Evolutionary conservation across 441 rosid genomes (phyloP).

Genomic region (Corymbia calophylla): DNA sequence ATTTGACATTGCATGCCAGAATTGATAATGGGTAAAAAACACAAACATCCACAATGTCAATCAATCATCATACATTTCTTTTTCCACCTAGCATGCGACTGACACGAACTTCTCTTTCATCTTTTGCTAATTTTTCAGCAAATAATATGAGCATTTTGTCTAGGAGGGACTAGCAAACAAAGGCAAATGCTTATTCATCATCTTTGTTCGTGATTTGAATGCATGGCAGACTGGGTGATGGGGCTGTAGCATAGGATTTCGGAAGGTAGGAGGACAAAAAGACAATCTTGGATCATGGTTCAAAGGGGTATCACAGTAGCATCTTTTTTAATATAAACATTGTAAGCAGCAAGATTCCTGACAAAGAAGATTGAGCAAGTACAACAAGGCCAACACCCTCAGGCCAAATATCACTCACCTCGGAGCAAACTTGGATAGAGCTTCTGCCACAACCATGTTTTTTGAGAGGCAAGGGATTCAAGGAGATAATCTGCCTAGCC

Average conservation of each 20-base stretch:
- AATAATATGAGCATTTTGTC: background rate
- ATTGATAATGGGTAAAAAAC: background rate
- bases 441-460: slow-evolving; percentile 97
- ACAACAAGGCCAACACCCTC: background rate
- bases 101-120: background rate
- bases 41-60: background rate
- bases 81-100: background rate
- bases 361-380: background rate
- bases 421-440: slow-evolving; percentile 89
- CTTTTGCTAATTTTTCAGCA: background rate
- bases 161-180: background rate
- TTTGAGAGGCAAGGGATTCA: slow-evolving; percentile 90
- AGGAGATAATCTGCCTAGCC: slow-evolving; percentile 81
- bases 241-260: background rate
- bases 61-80: background rate
- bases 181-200: background rate
- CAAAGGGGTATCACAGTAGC: background rate
- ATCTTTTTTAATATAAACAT: background rate
- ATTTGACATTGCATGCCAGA: background rate
- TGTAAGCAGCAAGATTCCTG: background rate
- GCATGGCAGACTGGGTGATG: background rate
- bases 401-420: slow-evolving; percentile 36
- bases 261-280: background rate
- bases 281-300: background rate
- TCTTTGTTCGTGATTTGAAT: background rate